Conservation (phyloP, 2,329 filamentous ascomycete genomes). For the Furcasterigmium furcatum region DNA sequence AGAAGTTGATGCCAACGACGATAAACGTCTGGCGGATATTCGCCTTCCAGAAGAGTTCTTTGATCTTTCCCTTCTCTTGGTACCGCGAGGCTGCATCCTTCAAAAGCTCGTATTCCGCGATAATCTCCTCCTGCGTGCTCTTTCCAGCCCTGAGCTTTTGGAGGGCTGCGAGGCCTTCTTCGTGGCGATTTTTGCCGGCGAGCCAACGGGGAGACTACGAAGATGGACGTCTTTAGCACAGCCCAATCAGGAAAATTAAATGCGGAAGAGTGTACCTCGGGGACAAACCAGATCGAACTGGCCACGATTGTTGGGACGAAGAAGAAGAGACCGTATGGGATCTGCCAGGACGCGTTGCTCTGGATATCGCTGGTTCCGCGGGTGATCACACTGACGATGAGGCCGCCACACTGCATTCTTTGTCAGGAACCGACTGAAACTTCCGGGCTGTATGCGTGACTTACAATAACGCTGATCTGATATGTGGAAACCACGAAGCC, state of each 20-base stretch:
- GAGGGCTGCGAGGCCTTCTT: slow-evolving; percentile 15
- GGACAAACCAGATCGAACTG: slow-evolving; percentile 18
- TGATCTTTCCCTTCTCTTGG: too few species aligned
- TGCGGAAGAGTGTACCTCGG: slow-evolving; percentile 9
- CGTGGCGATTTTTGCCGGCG: slow-evolving; percentile 10
- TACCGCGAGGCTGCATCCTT: too few species aligned
- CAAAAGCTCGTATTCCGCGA: not conserved
- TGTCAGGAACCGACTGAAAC: not conserved
- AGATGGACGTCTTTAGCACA: not conserved
- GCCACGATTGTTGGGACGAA: slow-evolving; percentile 22
- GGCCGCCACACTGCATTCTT: not conserved
- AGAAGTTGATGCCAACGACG: slow-evolving; percentile 5
- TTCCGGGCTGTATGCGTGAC: not conserved
- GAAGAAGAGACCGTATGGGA: slow-evolving; percentile 28
- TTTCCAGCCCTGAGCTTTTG: slow-evolving; percentile 6
- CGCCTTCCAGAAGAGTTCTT: too few species aligned
- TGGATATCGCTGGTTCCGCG: slow-evolving; percentile 20
- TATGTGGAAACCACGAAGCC: slow-evolving; percentile 30
- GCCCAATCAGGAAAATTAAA: not conserved
- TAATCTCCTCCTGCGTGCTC: slow-evolving; percentile 5
- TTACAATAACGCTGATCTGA: slow-evolving; percentile 23
- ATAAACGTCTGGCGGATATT: slow-evolving; percentile 6
- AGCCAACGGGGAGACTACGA: slow-evolving; percentile 23
- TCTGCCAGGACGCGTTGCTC: slow-evolving; percentile 23
- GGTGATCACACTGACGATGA: slow-evolving; percentile 21